A percentile compares a stretch with the other conserved stretches of the same genome.
Conservation (phyloP, 2,329 filamentous ascomycete genomes). For the Ophiostoma montium region DNA sequence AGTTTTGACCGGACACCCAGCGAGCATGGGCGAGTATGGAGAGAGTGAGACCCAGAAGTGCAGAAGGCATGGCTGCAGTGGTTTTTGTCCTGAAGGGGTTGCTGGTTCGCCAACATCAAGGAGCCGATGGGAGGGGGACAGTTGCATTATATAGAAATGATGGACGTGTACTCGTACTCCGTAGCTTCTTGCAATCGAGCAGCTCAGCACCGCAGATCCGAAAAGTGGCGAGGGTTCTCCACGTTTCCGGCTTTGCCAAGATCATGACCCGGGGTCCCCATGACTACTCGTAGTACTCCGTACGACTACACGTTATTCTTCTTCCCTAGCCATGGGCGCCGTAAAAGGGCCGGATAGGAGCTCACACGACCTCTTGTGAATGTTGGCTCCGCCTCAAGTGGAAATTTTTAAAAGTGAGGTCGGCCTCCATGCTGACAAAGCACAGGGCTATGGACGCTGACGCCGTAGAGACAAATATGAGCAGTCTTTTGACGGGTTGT, state of each 20-base stretch:
- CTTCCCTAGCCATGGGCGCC: not conserved
- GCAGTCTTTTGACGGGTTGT: too few species aligned
- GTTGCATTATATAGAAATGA: not conserved
- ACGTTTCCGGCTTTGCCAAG: too few species aligned
- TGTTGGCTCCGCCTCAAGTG: not conserved
- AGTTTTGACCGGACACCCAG: not conserved
- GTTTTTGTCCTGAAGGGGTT: not conserved
- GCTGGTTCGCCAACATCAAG: not conserved
- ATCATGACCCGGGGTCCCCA: not conserved
- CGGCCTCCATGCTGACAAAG: too few species aligned
- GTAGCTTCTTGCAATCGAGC: too few species aligned
- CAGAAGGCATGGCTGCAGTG: not conserved
- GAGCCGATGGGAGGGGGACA: not conserved
- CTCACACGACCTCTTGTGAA: not conserved
- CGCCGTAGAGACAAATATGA: too few species aligned
- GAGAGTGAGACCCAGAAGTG: not conserved
- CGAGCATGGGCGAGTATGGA: not conserved
- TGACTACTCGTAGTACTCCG: not conserved
- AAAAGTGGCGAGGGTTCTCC: too few species aligned
- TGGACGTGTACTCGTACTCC: not conserved
- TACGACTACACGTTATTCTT: not conserved
- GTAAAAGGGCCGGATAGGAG: not conserved
- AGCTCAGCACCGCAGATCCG: too few species aligned
- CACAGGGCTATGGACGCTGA: too few species aligned
- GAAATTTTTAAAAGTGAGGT: not conserved